These are phyloP conservation scores for Chrysoporthe puriensis DNA, from an alignment of 2,329 filamentous ascomycete genomes.

Conservation along the genomic window DNA sequence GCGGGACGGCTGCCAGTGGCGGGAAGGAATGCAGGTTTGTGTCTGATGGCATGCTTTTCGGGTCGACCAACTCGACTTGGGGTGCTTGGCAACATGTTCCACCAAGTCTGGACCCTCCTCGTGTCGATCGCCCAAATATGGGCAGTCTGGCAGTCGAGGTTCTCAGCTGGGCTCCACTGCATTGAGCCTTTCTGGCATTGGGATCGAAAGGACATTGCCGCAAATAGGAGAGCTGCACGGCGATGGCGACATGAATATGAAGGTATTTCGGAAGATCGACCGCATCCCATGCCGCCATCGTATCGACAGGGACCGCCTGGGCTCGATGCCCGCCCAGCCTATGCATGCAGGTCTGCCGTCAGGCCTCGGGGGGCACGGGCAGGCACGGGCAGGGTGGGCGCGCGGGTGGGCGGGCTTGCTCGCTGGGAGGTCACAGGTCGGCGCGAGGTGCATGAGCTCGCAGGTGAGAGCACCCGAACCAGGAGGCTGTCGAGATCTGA, in stretches of 20 bases:
- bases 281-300: neutral
- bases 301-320: neutral
- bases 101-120: neutral
- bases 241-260: neutral
- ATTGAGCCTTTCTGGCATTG: slow-evolving; percentile 4
- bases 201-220: slow-evolving; percentile 2
- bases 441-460: slow-evolving; percentile 4
- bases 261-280: neutral
- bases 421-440: neutral
- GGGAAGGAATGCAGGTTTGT: slow-evolving; percentile 4
- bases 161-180: slow-evolving; percentile 7
- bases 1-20: neutral
- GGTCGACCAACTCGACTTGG: neutral
- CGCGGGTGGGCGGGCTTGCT: neutral
- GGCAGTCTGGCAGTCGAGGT: neutral
- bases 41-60: neutral
- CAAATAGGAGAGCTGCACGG: neutral
- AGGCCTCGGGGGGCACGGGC: neutral
- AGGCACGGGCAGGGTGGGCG: neutral
- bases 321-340: neutral
- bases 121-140: slow-evolving; percentile 4
- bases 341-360: slow-evolving; percentile 3
- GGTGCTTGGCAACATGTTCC: slow-evolving; percentile 6
- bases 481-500: slow-evolving; percentile 15
- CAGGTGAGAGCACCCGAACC: neutral